Conservation (phyloP, 176 grass and related monocot species). For the Avena eriantha region DNA sequence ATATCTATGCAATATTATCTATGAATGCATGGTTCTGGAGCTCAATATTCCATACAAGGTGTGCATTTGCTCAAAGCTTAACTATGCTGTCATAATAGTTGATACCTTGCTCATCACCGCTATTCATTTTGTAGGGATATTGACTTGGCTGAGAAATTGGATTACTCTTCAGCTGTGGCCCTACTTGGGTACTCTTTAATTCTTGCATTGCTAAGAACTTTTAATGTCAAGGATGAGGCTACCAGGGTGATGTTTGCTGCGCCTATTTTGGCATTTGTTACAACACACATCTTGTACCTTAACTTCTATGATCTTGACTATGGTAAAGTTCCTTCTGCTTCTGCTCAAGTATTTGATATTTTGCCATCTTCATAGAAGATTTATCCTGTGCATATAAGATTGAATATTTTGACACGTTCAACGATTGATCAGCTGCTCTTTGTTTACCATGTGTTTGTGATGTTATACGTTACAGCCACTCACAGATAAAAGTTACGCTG, state of each 20-base stretch:
- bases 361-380: neutral
- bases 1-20: slow-evolving; percentile 91
- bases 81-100: neutral
- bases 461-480: neutral
- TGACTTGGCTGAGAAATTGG: slow-evolving; percentile 92
- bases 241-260: slow-evolving; percentile 91
- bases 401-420: slow-evolving; percentile 12
- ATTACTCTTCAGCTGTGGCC: slow-evolving; percentile 92
- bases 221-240: slow-evolving; percentile 93
- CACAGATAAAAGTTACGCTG: neutral
- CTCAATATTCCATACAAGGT: slow-evolving; percentile 91
- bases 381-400: neutral
- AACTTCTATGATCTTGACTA: slow-evolving; percentile 93
- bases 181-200: slow-evolving; percentile 89
- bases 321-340: slow-evolving; percentile 58
- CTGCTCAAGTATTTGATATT: slow-evolving; percentile 14
- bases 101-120: slow-evolving; percentile 25
- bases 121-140: slow-evolving; percentile 72
- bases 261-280: slow-evolving; percentile 94
- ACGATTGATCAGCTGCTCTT: neutral
- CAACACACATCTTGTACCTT: slow-evolving; percentile 94
- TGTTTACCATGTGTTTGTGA: slow-evolving; percentile 33
- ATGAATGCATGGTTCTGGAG: slow-evolving; percentile 99
- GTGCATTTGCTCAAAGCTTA: slow-evolving; percentile 35
- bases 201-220: slow-evolving; percentile 78